phyloP scores from a whole-genome alignment of 495 filamentous ascomycete genomes.

The Penicillium pancosmium region DNA sequence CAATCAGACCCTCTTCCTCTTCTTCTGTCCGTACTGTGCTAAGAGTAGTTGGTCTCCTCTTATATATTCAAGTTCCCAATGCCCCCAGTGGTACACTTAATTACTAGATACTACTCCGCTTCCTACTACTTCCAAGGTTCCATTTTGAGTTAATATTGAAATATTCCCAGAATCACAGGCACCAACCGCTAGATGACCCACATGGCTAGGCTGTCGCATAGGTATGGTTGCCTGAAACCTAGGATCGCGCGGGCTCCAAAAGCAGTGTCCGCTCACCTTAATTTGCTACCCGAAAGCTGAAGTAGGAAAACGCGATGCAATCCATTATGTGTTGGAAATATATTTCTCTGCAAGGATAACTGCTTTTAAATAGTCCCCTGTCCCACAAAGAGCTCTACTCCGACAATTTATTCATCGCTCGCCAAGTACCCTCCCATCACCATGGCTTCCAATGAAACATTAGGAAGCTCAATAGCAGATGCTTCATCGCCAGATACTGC shows the following conservation, averaged over 20 bases:
- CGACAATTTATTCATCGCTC: too few relatives aligned
- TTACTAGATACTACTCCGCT: too few relatives aligned
- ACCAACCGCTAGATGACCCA: not conserved
- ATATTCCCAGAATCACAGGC: not conserved
- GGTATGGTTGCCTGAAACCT: not conserved
- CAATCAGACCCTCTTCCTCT: too few relatives aligned
- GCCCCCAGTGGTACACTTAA: too few relatives aligned
- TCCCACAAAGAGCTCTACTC: too few relatives aligned
- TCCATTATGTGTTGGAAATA: too few relatives aligned
- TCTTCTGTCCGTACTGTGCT: too few relatives aligned
- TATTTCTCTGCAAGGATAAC: too few relatives aligned
- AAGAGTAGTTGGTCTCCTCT: too few relatives aligned
- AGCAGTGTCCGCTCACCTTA: not conserved
- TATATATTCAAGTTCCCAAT: too few relatives aligned
- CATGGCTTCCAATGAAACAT: not conserved
- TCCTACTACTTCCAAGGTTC: not conserved
- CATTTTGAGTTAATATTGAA: not conserved
- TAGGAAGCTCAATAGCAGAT: not conserved
- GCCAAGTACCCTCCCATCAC: not conserved
- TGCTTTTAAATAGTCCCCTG: too few relatives aligned
- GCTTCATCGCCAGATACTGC: not conserved
- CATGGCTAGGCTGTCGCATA: not conserved
- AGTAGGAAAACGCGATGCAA: not conserved
- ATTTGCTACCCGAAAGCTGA: not conserved
- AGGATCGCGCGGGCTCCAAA: not conserved